Base-by-base conservation (phyloP, 2,329 filamentous ascomycete genomes). In the Rhynchosporium graminicola region DNA sequence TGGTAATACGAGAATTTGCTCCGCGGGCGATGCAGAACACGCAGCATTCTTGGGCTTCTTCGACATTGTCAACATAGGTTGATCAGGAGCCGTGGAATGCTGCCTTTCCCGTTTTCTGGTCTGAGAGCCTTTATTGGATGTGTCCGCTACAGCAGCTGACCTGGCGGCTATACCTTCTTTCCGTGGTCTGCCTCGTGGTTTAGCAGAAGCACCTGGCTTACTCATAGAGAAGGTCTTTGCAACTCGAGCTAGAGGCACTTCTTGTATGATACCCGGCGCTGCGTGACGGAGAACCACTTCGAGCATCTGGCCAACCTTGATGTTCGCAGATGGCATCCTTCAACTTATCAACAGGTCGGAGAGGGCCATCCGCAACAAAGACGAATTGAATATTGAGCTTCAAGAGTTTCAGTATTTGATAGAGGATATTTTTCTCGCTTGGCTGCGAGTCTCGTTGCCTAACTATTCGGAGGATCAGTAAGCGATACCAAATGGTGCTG, bases 301-400 rank as follows among this genome's bases (percentile, higher is more conserved):
- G 13, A n/a, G 42, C 20, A 43, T 43, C 42, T 4, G 13, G 42
- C 20, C 13, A n/a, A n/a, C 10, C 40, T 42, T 42, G 5, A 42
- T 42, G 40, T 42, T 15, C 9, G 15, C 9, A 10, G 40, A 42
- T 3, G 40, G 10, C 40, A 42, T 20, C 20, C 20, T 20, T 20
- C 20, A 20, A 20, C 70, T 74, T 97, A 43, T 43, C 20, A 13
- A n/a, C 13, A 3, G 42, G 12, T 43, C 42, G 42, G 8, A 43
- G 42, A 96, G 78, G 95, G 0, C 92, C 91, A 75, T 96, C 92
- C 69, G 94, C 95, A 8, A 96, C 89, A 73, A 96, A 96, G 0
- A 96, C 81, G 0, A 91, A 90, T 60, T 92, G 87, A 40, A 96
- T 87, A 10, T 89, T 88, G 13, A 90, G 82, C 12, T 84, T 80